Conservation (phyloP, 2,329 filamentous ascomycete genomes). For the Paraphoma sp. region DNA sequence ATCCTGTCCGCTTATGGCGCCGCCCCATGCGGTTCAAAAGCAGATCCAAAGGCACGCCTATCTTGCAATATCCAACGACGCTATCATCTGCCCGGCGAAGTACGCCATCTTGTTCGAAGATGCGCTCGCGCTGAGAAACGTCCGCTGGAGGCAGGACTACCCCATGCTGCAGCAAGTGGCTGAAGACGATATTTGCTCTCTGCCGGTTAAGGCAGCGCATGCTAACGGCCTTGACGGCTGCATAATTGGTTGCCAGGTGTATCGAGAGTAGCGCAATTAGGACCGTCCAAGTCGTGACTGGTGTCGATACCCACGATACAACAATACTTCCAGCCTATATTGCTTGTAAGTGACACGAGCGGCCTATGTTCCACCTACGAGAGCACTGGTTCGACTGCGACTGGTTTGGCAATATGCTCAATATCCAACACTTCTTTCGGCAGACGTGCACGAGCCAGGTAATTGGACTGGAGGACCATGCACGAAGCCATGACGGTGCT, state of each 20-base stretch:
- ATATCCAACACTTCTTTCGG: constrained; percentile 1
- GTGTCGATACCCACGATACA: constrained; percentile 75
- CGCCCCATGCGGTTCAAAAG: constrained; percentile 38
- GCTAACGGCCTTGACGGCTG: constrained; percentile 81
- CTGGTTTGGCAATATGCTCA: constrained; percentile 4
- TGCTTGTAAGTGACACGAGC: constrained; percentile 22
- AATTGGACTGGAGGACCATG: not conserved
- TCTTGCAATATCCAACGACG: constrained; percentile 60
- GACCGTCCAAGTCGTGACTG: constrained; percentile 73
- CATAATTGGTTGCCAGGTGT: constrained; percentile 86
- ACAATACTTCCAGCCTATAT: constrained; percentile 74
- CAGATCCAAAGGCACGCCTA: constrained; percentile 58
- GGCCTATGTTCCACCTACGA: constrained; percentile 2
- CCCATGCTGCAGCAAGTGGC: constrained; percentile 49
- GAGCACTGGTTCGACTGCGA: constrained; percentile 2
- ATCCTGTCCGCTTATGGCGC: constrained; percentile 33
- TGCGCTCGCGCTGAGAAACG: constrained; percentile 64
- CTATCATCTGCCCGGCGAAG: constrained; percentile 60
- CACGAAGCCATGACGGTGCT: not conserved
- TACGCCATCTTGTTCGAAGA: constrained; percentile 70
- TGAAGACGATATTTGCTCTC: constrained; percentile 79
- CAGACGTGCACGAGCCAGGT: not conserved
- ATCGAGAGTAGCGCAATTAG: constrained; percentile 75
- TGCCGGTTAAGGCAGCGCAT: constrained; percentile 88
- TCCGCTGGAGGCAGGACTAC: constrained; percentile 68